phyloP scores from a whole-genome alignment of 164 flowering plant species.

The Houttuynia cordata region DNA sequence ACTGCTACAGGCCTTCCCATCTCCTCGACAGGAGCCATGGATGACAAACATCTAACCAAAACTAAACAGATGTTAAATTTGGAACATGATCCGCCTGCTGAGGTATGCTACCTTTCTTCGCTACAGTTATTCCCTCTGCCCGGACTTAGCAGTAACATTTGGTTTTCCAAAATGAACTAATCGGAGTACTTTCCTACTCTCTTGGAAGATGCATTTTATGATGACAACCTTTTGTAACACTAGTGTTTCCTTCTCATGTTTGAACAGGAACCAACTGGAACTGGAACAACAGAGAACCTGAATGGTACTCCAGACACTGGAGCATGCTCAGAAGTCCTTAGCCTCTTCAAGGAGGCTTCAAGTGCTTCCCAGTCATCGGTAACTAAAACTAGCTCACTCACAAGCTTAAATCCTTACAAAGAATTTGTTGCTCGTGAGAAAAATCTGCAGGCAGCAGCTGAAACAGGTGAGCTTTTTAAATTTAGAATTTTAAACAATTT shows the following conservation, averaged over 20 bases:
- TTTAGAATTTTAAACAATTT: neutral
- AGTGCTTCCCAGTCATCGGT: constrained; percentile 26
- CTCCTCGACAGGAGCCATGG: constrained; percentile 29
- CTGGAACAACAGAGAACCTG: constrained; percentile 17
- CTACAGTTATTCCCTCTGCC: too few relatives aligned
- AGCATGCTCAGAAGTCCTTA: constrained; percentile 33
- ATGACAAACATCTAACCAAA: constrained; percentile 25
- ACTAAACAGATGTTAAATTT: constrained; percentile 28
- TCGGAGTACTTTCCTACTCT: neutral
- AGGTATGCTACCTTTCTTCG: constrained; percentile 26
- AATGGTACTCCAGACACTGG: constrained; percentile 25
- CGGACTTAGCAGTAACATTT: too few relatives aligned
- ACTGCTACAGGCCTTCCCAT: constrained; percentile 20
- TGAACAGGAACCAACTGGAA: constrained; percentile 35
- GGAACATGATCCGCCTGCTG: constrained; percentile 43
- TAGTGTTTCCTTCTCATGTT: neutral
- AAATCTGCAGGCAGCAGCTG: constrained; percentile 14
- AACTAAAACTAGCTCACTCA: constrained; percentile 12
- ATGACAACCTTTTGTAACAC: neutral
- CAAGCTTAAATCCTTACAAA: constrained; percentile 22
- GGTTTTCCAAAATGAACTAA: too few relatives aligned
- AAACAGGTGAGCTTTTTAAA: neutral
- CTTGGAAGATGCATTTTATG: neutral
- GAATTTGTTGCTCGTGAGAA: constrained; percentile 32
- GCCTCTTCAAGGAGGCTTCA: constrained; percentile 37